A percentile compares a stretch with the other conserved stretches of the same genome.
These are phyloP conservation scores for Marasmius fiardii DNA, from an alignment of 1,284 basidiomycete genomes.

Conservation along the genomic window DNA sequence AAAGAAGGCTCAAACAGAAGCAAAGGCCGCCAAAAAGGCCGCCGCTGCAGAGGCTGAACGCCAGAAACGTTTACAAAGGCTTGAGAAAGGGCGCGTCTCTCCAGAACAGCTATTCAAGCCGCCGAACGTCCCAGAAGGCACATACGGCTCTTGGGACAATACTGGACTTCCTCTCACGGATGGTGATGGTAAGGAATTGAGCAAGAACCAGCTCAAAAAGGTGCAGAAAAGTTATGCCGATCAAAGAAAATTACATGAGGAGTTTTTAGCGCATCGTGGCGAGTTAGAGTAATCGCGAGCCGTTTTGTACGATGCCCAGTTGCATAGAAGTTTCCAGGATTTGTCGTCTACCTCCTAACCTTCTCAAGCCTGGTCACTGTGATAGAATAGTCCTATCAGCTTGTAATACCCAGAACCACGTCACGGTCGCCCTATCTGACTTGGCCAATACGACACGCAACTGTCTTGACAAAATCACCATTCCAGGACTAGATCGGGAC, in stretches of 20 bases:
- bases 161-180: slow-evolving; percentile 84
- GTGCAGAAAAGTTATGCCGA: slow-evolving; percentile 72
- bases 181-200: slow-evolving; percentile 79
- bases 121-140: slow-evolving; percentile 68
- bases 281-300: slow-evolving; percentile 28
- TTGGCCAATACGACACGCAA: no score
- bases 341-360: no score
- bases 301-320: no score
- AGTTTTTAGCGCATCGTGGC: slow-evolving; percentile 63
- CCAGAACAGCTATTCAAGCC: slow-evolving; percentile 85
- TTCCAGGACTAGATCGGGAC: no score
- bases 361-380: no score
- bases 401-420: no score
- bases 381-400: no score
- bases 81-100: slow-evolving; percentile 80
- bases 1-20: slow-evolving; percentile 76
- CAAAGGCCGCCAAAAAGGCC: slow-evolving; percentile 82
- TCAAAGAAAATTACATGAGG: slow-evolving; percentile 80
- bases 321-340: no score
- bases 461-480: no score
- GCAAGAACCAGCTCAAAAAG: slow-evolving; percentile 83
- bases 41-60: slow-evolving; percentile 71
- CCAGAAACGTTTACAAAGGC: slow-evolving; percentile 74
- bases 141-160: slow-evolving; percentile 82
- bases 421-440: no score